A percentile compares a stretch with the other conserved stretches of the same genome.
phyloP scores from a whole-genome alignment of 2,329 filamentous ascomycete genomes.

The Xylaria sp. region DNA sequence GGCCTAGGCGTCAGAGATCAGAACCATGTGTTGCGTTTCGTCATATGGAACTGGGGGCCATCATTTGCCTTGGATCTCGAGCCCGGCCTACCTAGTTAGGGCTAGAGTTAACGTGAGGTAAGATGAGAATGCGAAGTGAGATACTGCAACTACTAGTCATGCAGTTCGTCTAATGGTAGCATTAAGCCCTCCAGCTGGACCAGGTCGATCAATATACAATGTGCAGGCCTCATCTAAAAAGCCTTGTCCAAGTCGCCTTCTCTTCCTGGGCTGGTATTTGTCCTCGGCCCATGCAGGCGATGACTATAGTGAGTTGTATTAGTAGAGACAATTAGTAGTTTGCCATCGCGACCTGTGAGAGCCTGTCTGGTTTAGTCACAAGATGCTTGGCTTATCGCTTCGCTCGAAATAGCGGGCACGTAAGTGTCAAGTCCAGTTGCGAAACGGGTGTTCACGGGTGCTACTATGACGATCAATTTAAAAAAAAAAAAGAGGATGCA shows the following conservation, averaged over 20 bases:
- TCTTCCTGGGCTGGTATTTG: slow-evolving; percentile 4
- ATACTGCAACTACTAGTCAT: slow-evolving; percentile 10
- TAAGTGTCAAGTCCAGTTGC: not conserved
- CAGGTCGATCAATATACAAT: slow-evolving; percentile 7
- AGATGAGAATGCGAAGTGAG: slow-evolving; percentile 16
- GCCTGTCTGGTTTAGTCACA: no score
- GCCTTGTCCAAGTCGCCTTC: no score
- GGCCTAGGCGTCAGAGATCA: not conserved
- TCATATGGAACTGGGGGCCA: slow-evolving; percentile 4
- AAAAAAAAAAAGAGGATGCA: slow-evolving; percentile 5
- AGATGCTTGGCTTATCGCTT: slow-evolving; percentile 12
- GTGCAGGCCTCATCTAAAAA: not conserved
- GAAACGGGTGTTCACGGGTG: slow-evolving; percentile 3
- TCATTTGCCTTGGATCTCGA: not conserved
- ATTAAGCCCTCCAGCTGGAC: slow-evolving; percentile 17
- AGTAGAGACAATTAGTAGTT: not conserved
- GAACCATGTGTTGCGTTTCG: not conserved
- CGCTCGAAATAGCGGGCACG: not conserved
- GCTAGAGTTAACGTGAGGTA: slow-evolving; percentile 15
- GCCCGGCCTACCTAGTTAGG: not conserved
- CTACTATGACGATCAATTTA: slow-evolving; percentile 8
- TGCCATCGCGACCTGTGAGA: slow-evolving; percentile 12
- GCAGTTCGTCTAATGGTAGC: slow-evolving; percentile 14
- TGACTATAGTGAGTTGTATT: not conserved
- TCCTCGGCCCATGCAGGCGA: not conserved